Base-by-base conservation (phyloP, 2,329 filamentous ascomycete genomes). In the Phyllosticta citrichinensis region DNA sequence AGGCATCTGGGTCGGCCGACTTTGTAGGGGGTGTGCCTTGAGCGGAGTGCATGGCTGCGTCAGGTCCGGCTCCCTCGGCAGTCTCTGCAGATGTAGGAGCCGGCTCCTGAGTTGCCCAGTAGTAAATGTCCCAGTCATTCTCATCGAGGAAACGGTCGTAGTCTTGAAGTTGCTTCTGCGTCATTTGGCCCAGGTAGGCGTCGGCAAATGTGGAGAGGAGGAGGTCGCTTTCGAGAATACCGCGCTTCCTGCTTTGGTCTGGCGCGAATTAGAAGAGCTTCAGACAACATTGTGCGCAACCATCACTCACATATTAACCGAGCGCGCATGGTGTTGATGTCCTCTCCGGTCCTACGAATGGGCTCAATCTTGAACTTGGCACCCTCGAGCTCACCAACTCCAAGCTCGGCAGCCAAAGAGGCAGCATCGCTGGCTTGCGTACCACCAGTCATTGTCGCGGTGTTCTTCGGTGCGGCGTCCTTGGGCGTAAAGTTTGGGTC, bases 91-190 rank as follows among this genome's bases (percentile, higher is more conserved):
- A 81, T n/a, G 82, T 82, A 1, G 80, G 77, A 4, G 82, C 77
- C 12, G 87, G 81, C 67, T 91, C 86, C 75, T 99, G 94, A 17
- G 94, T 99, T 3, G 89, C 91, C 94, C 94, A 99, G 81, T 99
- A 99, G 81, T 99, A 99, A 64, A 99, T 97, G 74, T 99, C 94
- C 94, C 94, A 99, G 79, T 99, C 94, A 76, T 99, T 99, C 78
- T 99, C 94, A 75, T 99, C 94, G 61, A 99, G 85, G 79, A 99
- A 95, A 27, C 82, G 79, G 74, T 97, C 93, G 79, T 94, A 97
- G 75, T 96, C 84, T 68, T 83, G 76, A 67, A 97, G 85, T 71
- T 95, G 88, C 57, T 80, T 75, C 5, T 79, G 74, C 1, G 83
- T 83, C 89, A 99, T 96, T 63, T 77, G 78, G 52, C 81, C 79